Conservation (phyloP, 208 protist genomes). For the Herpetomonas samuelpessoai region DNA sequence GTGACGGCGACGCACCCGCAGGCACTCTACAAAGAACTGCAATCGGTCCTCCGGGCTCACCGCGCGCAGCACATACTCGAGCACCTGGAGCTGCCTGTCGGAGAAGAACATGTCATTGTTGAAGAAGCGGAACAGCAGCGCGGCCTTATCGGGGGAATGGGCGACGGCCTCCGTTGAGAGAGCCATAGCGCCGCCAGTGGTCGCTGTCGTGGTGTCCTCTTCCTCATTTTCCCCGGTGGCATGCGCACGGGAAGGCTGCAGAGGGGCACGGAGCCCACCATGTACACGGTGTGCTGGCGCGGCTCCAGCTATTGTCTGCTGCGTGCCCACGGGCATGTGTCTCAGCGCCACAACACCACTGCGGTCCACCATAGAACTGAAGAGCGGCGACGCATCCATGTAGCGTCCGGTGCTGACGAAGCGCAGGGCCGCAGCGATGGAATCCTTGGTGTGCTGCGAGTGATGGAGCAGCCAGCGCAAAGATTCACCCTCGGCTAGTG, state of each 20-base stretch:
- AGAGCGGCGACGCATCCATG: constrained; percentile 45
- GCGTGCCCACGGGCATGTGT: too few relatives aligned
- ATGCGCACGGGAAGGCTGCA: too few relatives aligned
- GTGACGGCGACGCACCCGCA: constrained; percentile 64
- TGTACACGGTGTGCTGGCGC: too few relatives aligned
- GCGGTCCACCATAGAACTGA: constrained; percentile 20
- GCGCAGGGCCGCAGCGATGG: constrained; percentile 38
- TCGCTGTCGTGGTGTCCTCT: too few relatives aligned
- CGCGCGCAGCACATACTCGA: constrained; percentile 43
- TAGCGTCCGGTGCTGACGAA: constrained; percentile 46
- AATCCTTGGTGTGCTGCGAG: constrained; percentile 18
- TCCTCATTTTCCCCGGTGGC: too few relatives aligned
- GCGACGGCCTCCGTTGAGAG: neutral
- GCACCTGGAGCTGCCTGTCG: constrained; percentile 37
- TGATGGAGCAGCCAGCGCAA: constrained; percentile 87
- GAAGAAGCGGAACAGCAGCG: constrained; percentile 71
- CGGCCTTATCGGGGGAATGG: constrained; percentile 17
- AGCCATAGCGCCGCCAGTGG: too few relatives aligned
- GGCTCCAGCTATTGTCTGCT: too few relatives aligned
- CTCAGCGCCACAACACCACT: constrained; percentile 13
- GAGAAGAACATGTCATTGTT: constrained; percentile 91
- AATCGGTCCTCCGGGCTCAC: constrained; percentile 38
- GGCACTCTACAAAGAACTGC: constrained; percentile 67
- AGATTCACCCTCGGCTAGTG: constrained; percentile 88
- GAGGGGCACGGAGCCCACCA: too few relatives aligned